phyloP scores from a whole-genome alignment of 106 monocot genomes.

The Ottelia alismoides region DNA sequence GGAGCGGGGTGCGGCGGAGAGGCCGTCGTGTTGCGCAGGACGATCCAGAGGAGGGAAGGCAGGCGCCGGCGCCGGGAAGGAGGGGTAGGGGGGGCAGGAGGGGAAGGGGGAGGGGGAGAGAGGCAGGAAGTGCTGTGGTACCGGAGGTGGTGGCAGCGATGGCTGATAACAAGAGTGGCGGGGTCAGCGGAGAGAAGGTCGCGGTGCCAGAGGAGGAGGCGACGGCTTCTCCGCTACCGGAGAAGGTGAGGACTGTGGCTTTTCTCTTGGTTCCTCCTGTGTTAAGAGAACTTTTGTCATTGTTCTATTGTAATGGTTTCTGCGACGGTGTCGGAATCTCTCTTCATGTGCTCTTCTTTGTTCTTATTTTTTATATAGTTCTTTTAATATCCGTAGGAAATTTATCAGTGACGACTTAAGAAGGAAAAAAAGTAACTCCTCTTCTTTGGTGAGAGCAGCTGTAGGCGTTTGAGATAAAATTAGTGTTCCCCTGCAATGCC shows the following conservation, averaged over 20 bases:
- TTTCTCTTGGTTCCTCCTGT: no score
- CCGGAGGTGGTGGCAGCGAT: conserved; percentile 1
- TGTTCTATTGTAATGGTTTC: no score
- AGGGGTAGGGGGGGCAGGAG: background rate
- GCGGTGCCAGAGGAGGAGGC: conserved; percentile 8
- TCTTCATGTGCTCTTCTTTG: no score
- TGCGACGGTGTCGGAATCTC: no score
- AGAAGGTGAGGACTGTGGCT: conserved; percentile 13
- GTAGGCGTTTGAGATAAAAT: no score
- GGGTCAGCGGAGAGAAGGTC: conserved; percentile 8
- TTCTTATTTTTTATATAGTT: no score
- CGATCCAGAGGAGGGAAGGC: conserved; percentile 2
- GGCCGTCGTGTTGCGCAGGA: background rate
- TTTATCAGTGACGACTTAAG: no score
- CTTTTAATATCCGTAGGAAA: no score
- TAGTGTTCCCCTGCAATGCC: no score
- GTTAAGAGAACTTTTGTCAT: no score
- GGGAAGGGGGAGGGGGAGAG: background rate
- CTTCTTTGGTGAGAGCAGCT: no score
- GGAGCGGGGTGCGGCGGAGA: conserved; percentile 17
- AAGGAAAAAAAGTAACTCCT: no score
- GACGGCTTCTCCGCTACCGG: conserved; percentile 13
- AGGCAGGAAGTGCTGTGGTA: background rate
- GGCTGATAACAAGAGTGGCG: conserved; percentile 13
- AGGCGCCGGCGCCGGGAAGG: background rate